Evolutionary conservation across 805 yeast species (phyloP).

Genomic region (Myxozyma vanderwaltii): DNA sequence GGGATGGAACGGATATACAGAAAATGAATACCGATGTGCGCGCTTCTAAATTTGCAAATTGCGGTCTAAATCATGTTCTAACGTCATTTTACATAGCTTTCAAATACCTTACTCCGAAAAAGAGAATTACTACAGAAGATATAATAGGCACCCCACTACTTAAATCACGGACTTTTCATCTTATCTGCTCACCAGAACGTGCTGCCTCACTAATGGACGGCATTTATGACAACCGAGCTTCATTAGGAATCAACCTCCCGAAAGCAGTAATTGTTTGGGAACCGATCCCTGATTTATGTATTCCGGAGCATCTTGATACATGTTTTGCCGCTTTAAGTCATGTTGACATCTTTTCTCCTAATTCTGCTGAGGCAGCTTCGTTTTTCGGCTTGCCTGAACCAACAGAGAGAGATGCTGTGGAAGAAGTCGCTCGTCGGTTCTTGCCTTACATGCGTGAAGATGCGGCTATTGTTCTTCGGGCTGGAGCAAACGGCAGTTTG

Average conservation of each 20-base stretch:
- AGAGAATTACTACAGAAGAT: constrained; percentile 60
- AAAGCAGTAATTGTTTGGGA: constrained; percentile 64
- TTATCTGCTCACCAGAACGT: constrained; percentile 72
- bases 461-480: constrained; percentile 64
- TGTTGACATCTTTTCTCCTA: constrained; percentile 74
- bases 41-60: too few species aligned
- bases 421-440: constrained; percentile 49
- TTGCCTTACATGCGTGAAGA: constrained; percentile 45
- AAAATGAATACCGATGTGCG: constrained; percentile 55
- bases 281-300: constrained; percentile 80
- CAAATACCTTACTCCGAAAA: constrained; percentile 62
- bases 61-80: background rate
- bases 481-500: constrained; percentile 74
- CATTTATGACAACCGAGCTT: constrained; percentile 3
- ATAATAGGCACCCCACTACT: constrained; percentile 47
- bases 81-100: constrained; percentile 44
- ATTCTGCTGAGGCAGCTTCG: constrained; percentile 77
- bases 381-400: constrained; percentile 57
- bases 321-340: constrained; percentile 46
- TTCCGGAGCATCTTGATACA: constrained; percentile 50
- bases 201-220: constrained; percentile 51
- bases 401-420: constrained; percentile 45
- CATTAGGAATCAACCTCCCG: constrained; percentile 7
- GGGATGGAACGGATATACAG: constrained; percentile 77
- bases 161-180: constrained; percentile 57